A percentile compares a stretch with the other conserved stretches of the same genome.
These are phyloP conservation scores for Ustilago esculenta DNA, from an alignment of 1,284 basidiomycete genomes.

Conservation along the genomic window DNA sequence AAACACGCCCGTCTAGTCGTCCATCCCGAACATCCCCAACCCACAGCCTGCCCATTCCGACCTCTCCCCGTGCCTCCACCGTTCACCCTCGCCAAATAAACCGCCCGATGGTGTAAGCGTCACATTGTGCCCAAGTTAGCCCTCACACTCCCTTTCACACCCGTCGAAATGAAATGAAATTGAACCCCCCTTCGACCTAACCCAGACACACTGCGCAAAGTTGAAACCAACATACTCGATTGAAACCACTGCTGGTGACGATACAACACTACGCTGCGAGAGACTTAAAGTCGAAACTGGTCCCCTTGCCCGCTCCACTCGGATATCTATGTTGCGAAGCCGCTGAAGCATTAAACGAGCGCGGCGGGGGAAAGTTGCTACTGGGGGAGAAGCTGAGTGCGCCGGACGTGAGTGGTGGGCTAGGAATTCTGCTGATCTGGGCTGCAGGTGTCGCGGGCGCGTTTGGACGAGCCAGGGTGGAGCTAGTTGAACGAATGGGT, in stretches of 20 bases:
- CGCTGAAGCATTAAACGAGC: slow-evolving; percentile 34
- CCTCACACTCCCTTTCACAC: no score
- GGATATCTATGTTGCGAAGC: slow-evolving; percentile 44
- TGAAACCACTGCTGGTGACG: no score
- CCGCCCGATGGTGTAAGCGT: no score
- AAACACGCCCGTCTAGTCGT: neutral
- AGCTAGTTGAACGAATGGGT: slow-evolving; percentile 51
- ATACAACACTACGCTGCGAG: slow-evolving; percentile 8
- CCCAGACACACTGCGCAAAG: no score
- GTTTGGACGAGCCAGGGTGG: slow-evolving; percentile 29
- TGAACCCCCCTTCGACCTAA: no score
- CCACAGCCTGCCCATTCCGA: neutral
- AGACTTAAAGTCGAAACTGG: slow-evolving; percentile 31
- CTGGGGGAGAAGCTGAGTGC: slow-evolving; percentile 36
- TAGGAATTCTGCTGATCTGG: slow-evolving; percentile 24
- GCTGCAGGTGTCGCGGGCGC: slow-evolving; percentile 5
- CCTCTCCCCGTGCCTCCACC: slow-evolving; percentile 30
- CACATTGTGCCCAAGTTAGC: no score
- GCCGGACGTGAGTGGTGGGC: slow-evolving; percentile 35
- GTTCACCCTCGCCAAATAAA: slow-evolving; percentile 14
- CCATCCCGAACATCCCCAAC: slow-evolving; percentile 8
- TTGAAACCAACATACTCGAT: no score
- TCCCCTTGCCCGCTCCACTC: slow-evolving; percentile 34
- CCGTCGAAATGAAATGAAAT: no score
- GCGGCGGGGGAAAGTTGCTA: slow-evolving; percentile 37